Evolutionary conservation across 108 stramenopile species (phyloP).

Genomic region (Cyclotella atomus): DNA sequence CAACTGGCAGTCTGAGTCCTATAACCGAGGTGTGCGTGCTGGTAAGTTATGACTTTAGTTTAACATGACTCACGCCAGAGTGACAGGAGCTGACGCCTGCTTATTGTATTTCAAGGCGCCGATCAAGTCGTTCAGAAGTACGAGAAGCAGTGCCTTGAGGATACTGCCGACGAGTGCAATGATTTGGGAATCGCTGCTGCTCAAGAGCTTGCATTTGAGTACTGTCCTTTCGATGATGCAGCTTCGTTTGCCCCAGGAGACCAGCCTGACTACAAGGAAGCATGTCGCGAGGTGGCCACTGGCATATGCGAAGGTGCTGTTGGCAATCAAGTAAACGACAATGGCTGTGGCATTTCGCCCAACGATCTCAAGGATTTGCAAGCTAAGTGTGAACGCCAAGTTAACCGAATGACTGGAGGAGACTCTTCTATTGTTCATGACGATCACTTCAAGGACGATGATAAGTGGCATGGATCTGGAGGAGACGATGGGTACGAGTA

Average conservation of each 20-base stretch:
- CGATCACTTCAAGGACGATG: not conserved
- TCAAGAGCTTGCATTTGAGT: slow-evolving; percentile 1
- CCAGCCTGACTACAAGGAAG: slow-evolving; percentile 4
- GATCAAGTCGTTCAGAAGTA: slow-evolving; percentile 10
- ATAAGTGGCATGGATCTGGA: slow-evolving; percentile 1
- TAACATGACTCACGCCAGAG: no score
- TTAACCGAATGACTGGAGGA: slow-evolving; percentile 1
- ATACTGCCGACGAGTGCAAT: slow-evolving; percentile 9
- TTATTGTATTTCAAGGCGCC: no score
- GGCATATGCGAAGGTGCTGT: slow-evolving; percentile 10
- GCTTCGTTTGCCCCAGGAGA: not conserved
- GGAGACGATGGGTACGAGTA: not conserved
- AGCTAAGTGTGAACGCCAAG: slow-evolving; percentile 4
- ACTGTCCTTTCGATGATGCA: not conserved
- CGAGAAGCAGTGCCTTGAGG: slow-evolving; percentile 16
- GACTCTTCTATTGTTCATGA: no score
- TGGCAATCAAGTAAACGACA: not conserved
- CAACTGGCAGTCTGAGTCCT: not conserved
- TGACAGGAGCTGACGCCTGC: no score
- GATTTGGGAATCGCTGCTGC: slow-evolving; percentile 18
- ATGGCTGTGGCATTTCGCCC: slow-evolving; percentile 2
- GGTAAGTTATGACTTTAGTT: no score
- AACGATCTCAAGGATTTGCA: not conserved
- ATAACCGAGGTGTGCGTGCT: not conserved
- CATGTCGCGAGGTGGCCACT: slow-evolving; percentile 11